Evolutionary conservation across 495 filamentous ascomycete species (phyloP).

Genomic region (Bombardia bombarda): DNA sequence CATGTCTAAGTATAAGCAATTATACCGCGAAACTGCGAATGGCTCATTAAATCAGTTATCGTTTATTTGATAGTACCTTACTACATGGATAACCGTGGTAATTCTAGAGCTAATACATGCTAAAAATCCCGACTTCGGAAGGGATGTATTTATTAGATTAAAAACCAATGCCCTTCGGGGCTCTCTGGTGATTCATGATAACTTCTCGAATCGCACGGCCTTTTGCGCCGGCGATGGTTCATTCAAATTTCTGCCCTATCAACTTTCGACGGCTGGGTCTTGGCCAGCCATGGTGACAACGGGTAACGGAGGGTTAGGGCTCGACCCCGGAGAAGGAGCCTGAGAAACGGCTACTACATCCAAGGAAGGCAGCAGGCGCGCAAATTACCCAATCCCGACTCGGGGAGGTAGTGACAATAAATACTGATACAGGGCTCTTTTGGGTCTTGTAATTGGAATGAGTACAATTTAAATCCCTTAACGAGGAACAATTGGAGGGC

Average conservation of each 20-base stretch:
- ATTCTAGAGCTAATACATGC: slow-evolving; percentile 71
- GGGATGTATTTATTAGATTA: slow-evolving; percentile 66
- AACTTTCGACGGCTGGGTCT: slow-evolving; percentile 52
- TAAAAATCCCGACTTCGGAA: slow-evolving; percentile 57
- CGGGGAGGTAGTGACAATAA: slow-evolving; percentile 41
- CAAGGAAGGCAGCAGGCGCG: slow-evolving; percentile 39
- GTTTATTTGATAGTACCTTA: slow-evolving; percentile 67
- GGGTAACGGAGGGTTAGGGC: slow-evolving; percentile 48
- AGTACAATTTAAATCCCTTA: slow-evolving; percentile 45
- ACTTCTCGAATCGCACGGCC: slow-evolving; percentile 58
- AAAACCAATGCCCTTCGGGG: slow-evolving; percentile 57
- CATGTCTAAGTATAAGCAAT: slow-evolving; percentile 65
- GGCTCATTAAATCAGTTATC: slow-evolving; percentile 67
- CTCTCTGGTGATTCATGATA: slow-evolving; percentile 59
- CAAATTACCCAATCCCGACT: slow-evolving; percentile 46
- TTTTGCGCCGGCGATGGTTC: slow-evolving; percentile 56
- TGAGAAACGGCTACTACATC: slow-evolving; percentile 40
- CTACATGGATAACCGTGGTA: slow-evolving; percentile 67
- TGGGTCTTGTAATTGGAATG: slow-evolving; percentile 30
- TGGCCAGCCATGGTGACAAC: slow-evolving; percentile 45
- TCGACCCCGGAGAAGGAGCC: slow-evolving; percentile 37
- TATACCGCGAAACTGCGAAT: slow-evolving; percentile 66
- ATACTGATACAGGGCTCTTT: slow-evolving; percentile 51
- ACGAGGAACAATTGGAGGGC: slow-evolving; percentile 50
- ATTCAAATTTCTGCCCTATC: slow-evolving; percentile 64